Percentiles rank a stretch among this genome's conserved stretches.
Evolutionary conservation across 2,329 filamentous ascomycete genomes (phyloP).

Genomic region (Fusarium denticulatum): DNA sequence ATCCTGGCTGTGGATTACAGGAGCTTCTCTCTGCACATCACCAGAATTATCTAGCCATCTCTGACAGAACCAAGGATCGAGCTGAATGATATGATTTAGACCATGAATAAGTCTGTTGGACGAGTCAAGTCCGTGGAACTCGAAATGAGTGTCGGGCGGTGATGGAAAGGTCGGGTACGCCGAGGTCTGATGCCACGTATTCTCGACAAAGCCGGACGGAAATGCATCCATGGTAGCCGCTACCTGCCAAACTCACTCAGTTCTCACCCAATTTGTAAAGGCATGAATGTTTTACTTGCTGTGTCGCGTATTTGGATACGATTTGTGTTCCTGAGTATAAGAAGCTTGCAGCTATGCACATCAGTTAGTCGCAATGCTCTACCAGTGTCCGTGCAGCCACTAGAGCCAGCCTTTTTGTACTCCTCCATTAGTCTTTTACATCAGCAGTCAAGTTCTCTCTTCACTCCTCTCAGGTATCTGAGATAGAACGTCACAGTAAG

Average conservation of each 20-base stretch:
- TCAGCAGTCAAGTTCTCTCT: not conserved
- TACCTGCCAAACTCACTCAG: not conserved
- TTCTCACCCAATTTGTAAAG: rapidly evolving
- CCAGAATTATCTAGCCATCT: not conserved
- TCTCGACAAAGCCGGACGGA: not conserved
- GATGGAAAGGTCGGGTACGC: not conserved
- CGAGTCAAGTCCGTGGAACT: rapidly evolving
- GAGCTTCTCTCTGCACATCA: not conserved
- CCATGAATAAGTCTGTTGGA: rapidly evolving
- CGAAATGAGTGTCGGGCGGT: not conserved
- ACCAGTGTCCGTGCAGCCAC: not conserved
- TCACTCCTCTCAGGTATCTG: not conserved
- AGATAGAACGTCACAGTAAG: not conserved
- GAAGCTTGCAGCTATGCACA: not conserved
- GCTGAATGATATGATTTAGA: not conserved
- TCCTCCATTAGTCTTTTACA: rapidly evolving
- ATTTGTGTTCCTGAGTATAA: not conserved
- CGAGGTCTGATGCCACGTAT: not conserved
- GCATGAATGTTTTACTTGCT: rapidly evolving
- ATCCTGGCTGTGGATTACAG: no score
- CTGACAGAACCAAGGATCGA: not conserved
- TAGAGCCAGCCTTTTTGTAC: not conserved
- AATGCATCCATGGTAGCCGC: not conserved
- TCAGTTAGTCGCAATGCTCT: not conserved
- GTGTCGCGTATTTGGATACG: not conserved